Evolutionary conservation across 2,329 filamentous ascomycete genomes (phyloP).

Genomic region (Phaeosphaeriaceae sp.): DNA sequence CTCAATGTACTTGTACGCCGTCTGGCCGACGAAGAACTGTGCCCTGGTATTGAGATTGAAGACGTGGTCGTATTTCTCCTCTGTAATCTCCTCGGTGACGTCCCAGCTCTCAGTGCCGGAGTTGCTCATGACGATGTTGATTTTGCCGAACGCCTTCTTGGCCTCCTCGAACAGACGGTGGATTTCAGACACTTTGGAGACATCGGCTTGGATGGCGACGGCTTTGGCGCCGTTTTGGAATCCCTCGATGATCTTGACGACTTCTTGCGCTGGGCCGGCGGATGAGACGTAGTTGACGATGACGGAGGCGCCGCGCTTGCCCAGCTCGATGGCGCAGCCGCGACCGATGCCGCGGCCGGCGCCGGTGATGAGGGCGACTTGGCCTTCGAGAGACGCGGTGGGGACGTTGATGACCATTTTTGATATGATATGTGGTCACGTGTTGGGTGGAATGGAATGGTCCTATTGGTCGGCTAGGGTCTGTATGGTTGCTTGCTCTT

Average conservation of each 20-base stretch:
- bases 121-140: conserved; percentile 61
- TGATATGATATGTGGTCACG: conserved; percentile 25
- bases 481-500: conserved; percentile 1
- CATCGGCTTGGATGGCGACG: conserved; percentile 67
- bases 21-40: conserved; percentile 80
- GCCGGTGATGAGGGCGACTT: conserved; percentile 68
- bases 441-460: conserved; percentile 14
- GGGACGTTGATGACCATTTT: conserved; percentile 54
- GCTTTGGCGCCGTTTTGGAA: conserved; percentile 59
- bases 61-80: conserved; percentile 75
- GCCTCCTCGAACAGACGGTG: conserved; percentile 60
- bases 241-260: conserved; percentile 54
- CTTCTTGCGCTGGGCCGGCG: conserved; percentile 57
- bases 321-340: conserved; percentile 72
- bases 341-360: conserved; percentile 70
- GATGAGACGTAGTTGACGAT: conserved; percentile 71
- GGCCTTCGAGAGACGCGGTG: conserved; percentile 59
- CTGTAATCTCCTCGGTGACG: conserved; percentile 70
- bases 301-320: conserved; percentile 68
- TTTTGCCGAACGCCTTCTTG: conserved; percentile 52
- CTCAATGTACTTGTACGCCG: conserved; percentile 74
- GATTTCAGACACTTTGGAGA: conserved; percentile 62
- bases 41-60: conserved; percentile 73
- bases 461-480: conserved; percentile 13
- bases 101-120: conserved; percentile 71